phyloP scores from a whole-genome alignment of 1,139 yeast species.

The Hyphopichia burtonii region DNA sequence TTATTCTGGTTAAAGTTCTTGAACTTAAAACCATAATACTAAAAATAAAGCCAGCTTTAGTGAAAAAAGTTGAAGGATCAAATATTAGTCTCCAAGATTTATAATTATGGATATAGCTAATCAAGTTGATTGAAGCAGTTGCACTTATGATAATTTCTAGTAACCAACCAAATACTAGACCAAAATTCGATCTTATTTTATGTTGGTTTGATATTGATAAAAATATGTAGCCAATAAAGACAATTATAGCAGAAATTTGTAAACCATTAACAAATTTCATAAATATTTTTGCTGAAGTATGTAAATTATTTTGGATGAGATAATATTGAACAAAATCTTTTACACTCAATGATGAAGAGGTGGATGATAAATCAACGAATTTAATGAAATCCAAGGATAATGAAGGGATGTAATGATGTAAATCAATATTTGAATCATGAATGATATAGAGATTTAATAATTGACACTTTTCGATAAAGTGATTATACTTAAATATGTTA shows the following conservation, averaged over 20 bases:
- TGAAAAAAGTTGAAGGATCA: constrained; percentile 30
- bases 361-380: constrained; percentile 3
- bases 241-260: constrained; percentile 9
- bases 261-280: constrained; percentile 8
- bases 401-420: not conserved
- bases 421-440: constrained; percentile 9
- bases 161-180: constrained; percentile 60
- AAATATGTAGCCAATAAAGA: constrained; percentile 22
- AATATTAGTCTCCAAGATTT: constrained; percentile 27
- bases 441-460: constrained; percentile 36
- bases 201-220: constrained; percentile 55
- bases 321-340: constrained; percentile 22
- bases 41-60: constrained; percentile 25
- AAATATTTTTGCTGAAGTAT: constrained; percentile 9
- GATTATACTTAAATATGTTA: constrained; percentile 47
- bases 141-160: constrained; percentile 52
- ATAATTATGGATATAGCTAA: constrained; percentile 16
- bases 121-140: constrained; percentile 48
- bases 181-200: constrained; percentile 57
- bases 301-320: constrained; percentile 15
- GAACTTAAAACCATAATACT: constrained; percentile 30
- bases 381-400: not conserved
- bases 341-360: constrained; percentile 11
- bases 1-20: constrained; percentile 27
- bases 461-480: constrained; percentile 47